Base-by-base conservation (phyloP, 2,329 filamentous ascomycete species). In the Fusarium duplospermum region DNA sequence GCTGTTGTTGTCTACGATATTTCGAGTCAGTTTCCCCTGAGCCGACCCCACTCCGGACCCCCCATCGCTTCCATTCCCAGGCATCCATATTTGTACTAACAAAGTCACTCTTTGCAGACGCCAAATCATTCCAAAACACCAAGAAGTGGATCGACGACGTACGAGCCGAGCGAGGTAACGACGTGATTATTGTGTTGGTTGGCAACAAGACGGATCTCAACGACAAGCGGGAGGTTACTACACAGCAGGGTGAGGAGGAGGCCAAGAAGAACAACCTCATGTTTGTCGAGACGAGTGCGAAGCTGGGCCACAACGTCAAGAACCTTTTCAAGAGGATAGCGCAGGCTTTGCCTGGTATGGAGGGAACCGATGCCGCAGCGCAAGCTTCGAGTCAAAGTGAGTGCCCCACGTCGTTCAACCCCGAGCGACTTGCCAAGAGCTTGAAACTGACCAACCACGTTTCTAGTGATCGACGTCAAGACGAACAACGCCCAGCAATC, bases 101-200 rank as follows among this genome's bases (percentile, higher is more conserved):
- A 70, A 11, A 31, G n/a, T 20, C 40, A 47, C 35, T 59, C 38
- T 52, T 58, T 22, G 36, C 78, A 94, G 92, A 96, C 83, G 93
- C 93, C 74, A 98, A 98, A 85, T 97, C 95, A 27, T 99, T 99
- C 87, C 93, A 98, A 83, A 98, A 99, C 85, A 99, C 96, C 64
- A 92, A 95, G 81, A 99, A 99, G 89, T 99, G 97, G 96, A 97
- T 99, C 76, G 96, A 99, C 82, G 96, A 99, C 82, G 96, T 99
- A 67, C 91, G 96, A 72, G 96, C 95, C 61, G 96, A 99, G 87
- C 91, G 96, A 80, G 96, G 96, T 61, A 98, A 97, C 87, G 96
- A 99, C 84, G 97, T 99, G 70, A 99, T 99, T 80, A 98, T 99
- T 80, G 96, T 99, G 56, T 87, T 99, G 56, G 97, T 99, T 42